Evolutionary conservation across 1,139 yeast species (phyloP).

Genomic region (Yamadazyma aaseri): DNA sequence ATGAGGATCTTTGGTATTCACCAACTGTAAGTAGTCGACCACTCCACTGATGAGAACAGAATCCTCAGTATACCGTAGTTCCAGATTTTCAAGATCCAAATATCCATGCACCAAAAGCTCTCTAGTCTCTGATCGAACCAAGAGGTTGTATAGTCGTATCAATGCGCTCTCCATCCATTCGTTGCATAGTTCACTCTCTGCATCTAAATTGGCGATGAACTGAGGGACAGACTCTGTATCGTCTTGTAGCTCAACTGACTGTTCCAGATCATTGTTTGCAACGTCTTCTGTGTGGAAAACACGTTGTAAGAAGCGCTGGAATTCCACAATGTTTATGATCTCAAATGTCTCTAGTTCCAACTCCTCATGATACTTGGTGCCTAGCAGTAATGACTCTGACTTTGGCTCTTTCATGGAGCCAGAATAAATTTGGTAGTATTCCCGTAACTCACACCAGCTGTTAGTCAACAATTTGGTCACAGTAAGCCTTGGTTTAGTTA

Average conservation of each 20-base stretch:
- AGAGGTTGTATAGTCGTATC: constrained; percentile 34
- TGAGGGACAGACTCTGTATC: too few species aligned
- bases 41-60: constrained; percentile 58
- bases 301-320: constrained; percentile 15
- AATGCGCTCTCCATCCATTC: constrained; percentile 36
- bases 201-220: too few species aligned
- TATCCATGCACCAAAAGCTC: constrained; percentile 61
- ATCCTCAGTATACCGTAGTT: constrained; percentile 19
- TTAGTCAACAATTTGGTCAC: constrained; percentile 48
- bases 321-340: constrained; percentile 20
- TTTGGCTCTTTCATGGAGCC: constrained; percentile 26
- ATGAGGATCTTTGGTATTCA: constrained; percentile 14
- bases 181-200: constrained; percentile 29
- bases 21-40: constrained; percentile 48
- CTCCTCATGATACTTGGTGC: constrained; percentile 38
- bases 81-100: constrained; percentile 29
- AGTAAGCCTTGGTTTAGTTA: constrained; percentile 34
- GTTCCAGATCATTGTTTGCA: not conserved
- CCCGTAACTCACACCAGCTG: constrained; percentile 54
- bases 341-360: constrained; percentile 45
- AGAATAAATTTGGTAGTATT: constrained; percentile 43
- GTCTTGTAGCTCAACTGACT: not conserved
- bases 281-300: not conserved
- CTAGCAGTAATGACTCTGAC: constrained; percentile 35
- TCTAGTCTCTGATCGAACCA: constrained; percentile 52